These are phyloP conservation scores for Chytriomyces sp. DNA, from an alignment of 192 early-diverging fungal genomes.

Conservation along the genomic window DNA sequence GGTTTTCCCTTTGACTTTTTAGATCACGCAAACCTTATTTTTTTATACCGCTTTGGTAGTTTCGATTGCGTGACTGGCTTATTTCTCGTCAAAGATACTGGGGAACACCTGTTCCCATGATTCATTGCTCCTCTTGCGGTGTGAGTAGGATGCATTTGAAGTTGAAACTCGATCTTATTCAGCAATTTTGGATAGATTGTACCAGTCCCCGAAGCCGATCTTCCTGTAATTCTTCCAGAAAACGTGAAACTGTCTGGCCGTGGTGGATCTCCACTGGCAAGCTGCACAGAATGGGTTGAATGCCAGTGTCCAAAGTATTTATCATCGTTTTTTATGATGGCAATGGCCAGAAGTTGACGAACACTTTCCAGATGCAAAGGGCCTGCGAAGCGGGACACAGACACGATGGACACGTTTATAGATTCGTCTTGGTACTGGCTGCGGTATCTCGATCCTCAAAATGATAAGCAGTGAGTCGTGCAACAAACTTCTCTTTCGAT, in stretches of 20 bases:
- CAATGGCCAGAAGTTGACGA: background rate
- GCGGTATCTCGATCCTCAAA: constrained; percentile 80
- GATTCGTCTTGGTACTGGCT: constrained; percentile 98
- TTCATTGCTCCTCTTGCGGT: constrained; percentile 84
- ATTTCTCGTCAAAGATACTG: constrained; percentile 94
- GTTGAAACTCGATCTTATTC: background rate
- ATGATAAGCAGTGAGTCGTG: constrained; percentile 42
- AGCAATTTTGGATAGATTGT: constrained; percentile 57
- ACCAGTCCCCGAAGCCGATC: constrained; percentile 78
- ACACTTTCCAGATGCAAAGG: constrained; percentile 58
- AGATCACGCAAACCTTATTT: background rate
- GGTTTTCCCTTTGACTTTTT: background rate
- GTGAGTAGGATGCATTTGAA: constrained; percentile 32
- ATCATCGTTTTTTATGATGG: constrained; percentile 26
- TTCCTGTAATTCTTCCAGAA: constrained; percentile 77
- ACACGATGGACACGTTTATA: constrained; percentile 98
- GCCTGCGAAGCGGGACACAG: constrained; percentile 77
- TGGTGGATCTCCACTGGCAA: constrained; percentile 73
- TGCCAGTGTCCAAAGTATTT: constrained; percentile 78
- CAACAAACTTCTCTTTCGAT: constrained; percentile 9
- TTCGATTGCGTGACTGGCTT: constrained; percentile 91
- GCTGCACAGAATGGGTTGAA: constrained; percentile 69
- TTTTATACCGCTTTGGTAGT: constrained; percentile 40
- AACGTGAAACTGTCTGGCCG: constrained; percentile 64
- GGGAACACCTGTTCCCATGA: constrained; percentile 95